Evolutionary conservation across 2,329 filamentous ascomycete species (phyloP), one percentile per base, ranked within the genome.

Genomic region (Plectosphaerella sp.): DNA sequence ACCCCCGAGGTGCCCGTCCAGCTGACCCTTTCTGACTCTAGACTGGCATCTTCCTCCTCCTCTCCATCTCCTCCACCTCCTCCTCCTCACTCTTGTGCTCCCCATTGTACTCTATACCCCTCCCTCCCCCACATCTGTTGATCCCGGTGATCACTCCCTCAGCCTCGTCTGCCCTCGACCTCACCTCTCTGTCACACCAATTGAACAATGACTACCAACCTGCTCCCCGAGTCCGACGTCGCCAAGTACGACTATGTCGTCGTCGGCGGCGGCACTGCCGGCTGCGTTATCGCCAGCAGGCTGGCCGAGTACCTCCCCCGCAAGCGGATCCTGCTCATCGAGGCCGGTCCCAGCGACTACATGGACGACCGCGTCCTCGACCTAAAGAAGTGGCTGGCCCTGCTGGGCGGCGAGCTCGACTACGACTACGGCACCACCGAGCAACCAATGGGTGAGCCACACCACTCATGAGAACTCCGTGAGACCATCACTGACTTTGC

Each of bases 391-490:
- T 96, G 91, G 91, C 77, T 96, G 58, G 84, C 80, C 58, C 77
- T 96, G 48, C 83, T 96, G 25, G 91, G 91, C 58, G 89, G 90
- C 64, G 85, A 96, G 65, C 81, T 96, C 55, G 91, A 96, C 73
- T 96, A 93, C 71, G 91, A 96, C 72, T 96, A 96, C 72, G 83
- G 83, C 63, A 96, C 91, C 41, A 90, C 86, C 47, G 90, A 95
- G 72, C 91, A 96, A 75, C 91, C 91, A 58, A 94, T 84, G 74
- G 80, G 79, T 80, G 73, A 62, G 69, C 69, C 20, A 12, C 8
- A 7, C 51, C 15, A 48, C 41, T 20, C n/a, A 16, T 43, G 18
- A 20, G n/a, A 11, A 43, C 41, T 16, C n/a, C 6, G 37, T 14
- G 10, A 39, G 7, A n/a, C 8, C 8, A 9, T 22, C 16, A 11